Percentiles rank a stretch among this genome's conserved stretches.
These are phyloP conservation scores for Tubosaeta brunneosetosa DNA, from an alignment of 768 basidiomycete species.

Conservation along the genomic window DNA sequence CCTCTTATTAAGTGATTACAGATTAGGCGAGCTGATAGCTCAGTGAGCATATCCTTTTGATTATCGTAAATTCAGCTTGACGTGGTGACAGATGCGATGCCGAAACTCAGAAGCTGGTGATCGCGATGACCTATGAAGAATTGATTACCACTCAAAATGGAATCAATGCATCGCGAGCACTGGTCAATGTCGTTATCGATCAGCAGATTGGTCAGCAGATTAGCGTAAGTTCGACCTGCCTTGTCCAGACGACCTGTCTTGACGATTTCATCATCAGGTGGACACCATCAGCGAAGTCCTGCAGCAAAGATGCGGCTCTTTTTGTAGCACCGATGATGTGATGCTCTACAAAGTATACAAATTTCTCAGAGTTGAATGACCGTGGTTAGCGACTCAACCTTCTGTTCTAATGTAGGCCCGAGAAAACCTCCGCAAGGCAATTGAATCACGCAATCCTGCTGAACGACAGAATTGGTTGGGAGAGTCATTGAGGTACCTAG, in stretches of 20 bases:
- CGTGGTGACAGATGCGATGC: conserved; percentile 55
- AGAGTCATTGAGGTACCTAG: conserved; percentile 76
- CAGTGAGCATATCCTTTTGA: conserved; percentile 47
- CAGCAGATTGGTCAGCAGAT: conserved; percentile 97
- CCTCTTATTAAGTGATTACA: conserved; percentile 87
- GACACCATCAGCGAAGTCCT: conserved; percentile 95
- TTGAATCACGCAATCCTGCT: conserved; percentile 65
- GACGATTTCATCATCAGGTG: conserved; percentile 49
- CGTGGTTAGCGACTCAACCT: conserved; percentile 3
- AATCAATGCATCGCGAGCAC: conserved; percentile 77
- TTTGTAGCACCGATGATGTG: conserved; percentile 97
- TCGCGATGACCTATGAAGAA: conserved; percentile 75
- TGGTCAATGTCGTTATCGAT: conserved; percentile 95
- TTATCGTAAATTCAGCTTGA: conserved; percentile 5
- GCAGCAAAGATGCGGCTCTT: conserved; percentile 92
- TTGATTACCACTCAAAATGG: conserved; percentile 83
- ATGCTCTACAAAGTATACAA: conserved; percentile 84
- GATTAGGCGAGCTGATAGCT: conserved; percentile 75
- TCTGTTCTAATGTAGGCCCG: conserved; percentile 56
- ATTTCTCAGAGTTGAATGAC: conserved; percentile 1
- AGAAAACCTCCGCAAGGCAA: conserved; percentile 88
- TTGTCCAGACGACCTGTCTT: neutral
- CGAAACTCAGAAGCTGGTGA: conserved; percentile 65
- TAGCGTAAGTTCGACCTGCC: conserved; percentile 51
- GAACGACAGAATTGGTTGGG: conserved; percentile 78